phyloP scores from a whole-genome alignment of 768 basidiomycete species.

The Glaciozyma antarctica region DNA sequence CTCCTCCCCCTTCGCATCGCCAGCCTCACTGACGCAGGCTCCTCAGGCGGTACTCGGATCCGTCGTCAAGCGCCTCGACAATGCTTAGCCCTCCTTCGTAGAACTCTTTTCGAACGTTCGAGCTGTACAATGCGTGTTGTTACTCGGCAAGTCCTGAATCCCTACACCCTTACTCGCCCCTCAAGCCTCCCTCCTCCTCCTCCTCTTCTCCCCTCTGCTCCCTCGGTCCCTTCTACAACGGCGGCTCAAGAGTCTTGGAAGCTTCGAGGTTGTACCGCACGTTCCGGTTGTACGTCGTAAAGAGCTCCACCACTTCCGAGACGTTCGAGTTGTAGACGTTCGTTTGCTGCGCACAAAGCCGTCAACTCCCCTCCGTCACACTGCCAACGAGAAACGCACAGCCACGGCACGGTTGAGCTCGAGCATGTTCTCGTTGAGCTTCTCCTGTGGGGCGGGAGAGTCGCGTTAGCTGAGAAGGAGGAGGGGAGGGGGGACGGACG shows the following conservation, averaged over 20 bases:
- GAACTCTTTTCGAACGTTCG: too few relatives aligned
- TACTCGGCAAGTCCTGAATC: too few relatives aligned
- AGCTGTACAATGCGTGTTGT: too few relatives aligned
- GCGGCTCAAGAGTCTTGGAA: neutral
- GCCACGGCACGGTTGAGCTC: slow-evolving; percentile 27
- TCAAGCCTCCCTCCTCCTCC: neutral
- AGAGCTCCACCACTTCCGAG: slow-evolving; percentile 29
- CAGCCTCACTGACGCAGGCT: neutral
- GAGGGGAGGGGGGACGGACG: neutral
- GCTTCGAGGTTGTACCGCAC: slow-evolving; percentile 13
- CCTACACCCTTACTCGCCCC: neutral
- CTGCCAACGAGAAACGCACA: slow-evolving; percentile 5
- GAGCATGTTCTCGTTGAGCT: slow-evolving; percentile 34
- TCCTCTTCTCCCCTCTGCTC: neutral
- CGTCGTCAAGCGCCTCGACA: neutral
- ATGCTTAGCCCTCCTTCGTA: neutral
- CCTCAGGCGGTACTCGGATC: neutral
- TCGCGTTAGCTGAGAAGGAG: too few relatives aligned
- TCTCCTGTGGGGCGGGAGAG: slow-evolving; percentile 14
- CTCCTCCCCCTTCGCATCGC: neutral
- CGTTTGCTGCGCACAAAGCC: slow-evolving; percentile 17
- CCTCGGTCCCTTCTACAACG: too few relatives aligned
- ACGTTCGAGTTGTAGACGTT: slow-evolving; percentile 31
- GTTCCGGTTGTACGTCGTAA: slow-evolving; percentile 32
- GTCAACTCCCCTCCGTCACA: neutral